Base-by-base conservation (phyloP, 2,329 filamentous ascomycete species). In the Knufia petricola region DNA sequence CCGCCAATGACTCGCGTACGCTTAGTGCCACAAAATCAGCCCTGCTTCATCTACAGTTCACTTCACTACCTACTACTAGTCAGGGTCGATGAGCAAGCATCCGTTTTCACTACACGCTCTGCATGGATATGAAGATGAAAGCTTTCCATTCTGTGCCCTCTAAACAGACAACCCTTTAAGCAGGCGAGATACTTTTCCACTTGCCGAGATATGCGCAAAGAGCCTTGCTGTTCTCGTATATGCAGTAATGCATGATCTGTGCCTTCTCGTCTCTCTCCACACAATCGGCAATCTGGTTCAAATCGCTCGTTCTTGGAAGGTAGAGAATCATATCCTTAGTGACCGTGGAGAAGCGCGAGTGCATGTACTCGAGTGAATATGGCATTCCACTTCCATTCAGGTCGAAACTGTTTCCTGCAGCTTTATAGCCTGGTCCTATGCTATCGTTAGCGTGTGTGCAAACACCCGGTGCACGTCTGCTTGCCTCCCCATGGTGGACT, bases 221-320 rank as follows among this genome's bases (percentile, higher is more conserved):
- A 19, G 77, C 78, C 67, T 95, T 95, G 65, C 89, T 95, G 4
- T 85, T 85, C 10, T 88, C 87, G 58, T 85, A 76, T 70, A 94
- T 86, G 62, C 89, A 95, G 63, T 96, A 96, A 69, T 98, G 92
- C 42, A 86, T 79, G 21, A 90, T 81, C 38, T 84, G 79, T 15
- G 87, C 72, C 66, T 84, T 85, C 49, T 70, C 61, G 2, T 65
- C 69, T 3, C 68, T 64, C 2, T 66, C 61, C 1, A 69, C 67
- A 9, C 68, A 67, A 2, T 68, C 73, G 3, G 86, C 85, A 53
- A 95, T 74, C 65, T 95, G 88, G 44, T 81, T 76, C 46, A 95
- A 64, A 63, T 95, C 82, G 53, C 87, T 90, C 1, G 84, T 92
- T 51, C 94, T 76, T 1, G 94, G 92, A 15, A 98, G 72, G 61